phyloP scores from a whole-genome alignment of 108 stramenopile species.

The Poteriospumella lacustris region DNA sequence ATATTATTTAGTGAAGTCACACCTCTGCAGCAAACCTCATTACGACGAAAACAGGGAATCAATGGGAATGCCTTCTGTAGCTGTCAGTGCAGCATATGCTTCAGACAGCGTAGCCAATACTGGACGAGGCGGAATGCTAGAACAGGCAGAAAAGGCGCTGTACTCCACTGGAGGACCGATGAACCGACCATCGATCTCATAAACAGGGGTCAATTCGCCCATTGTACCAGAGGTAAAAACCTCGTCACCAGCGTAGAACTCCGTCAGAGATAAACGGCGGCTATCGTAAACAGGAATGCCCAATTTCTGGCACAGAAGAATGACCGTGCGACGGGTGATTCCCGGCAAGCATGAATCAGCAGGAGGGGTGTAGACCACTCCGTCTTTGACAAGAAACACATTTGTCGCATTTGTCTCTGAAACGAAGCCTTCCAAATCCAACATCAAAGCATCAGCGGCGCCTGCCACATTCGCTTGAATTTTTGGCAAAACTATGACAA shows the following conservation, averaged over 20 bases:
- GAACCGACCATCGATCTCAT: constrained; percentile 73
- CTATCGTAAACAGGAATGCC: constrained; percentile 65
- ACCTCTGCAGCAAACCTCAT: no score
- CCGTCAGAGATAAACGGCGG: constrained; percentile 66
- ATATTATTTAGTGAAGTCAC: no score
- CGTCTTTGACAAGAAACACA: constrained; percentile 76
- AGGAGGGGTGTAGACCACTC: constrained; percentile 68
- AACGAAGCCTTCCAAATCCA: constrained; percentile 83
- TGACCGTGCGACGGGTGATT: constrained; percentile 69
- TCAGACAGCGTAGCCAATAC: no score
- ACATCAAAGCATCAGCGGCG: constrained; percentile 78
- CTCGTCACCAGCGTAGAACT: constrained; percentile 79
- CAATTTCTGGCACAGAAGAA: constrained; percentile 62
- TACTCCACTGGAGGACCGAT: no score
- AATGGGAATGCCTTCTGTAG: no score
- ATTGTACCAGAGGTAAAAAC: constrained; percentile 87
- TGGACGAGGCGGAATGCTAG: no score
- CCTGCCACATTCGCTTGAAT: constrained; percentile 84
- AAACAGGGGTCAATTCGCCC: constrained; percentile 84
- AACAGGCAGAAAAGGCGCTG: no score
- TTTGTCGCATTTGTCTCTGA: constrained; percentile 86
- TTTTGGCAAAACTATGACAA: constrained; percentile 55
- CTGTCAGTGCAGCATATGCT: no score
- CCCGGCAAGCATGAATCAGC: constrained; percentile 81
- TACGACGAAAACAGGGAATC: no score